Base-by-base conservation (phyloP, 2,329 filamentous ascomycete species). In the Trichoderma simmonsii region DNA sequence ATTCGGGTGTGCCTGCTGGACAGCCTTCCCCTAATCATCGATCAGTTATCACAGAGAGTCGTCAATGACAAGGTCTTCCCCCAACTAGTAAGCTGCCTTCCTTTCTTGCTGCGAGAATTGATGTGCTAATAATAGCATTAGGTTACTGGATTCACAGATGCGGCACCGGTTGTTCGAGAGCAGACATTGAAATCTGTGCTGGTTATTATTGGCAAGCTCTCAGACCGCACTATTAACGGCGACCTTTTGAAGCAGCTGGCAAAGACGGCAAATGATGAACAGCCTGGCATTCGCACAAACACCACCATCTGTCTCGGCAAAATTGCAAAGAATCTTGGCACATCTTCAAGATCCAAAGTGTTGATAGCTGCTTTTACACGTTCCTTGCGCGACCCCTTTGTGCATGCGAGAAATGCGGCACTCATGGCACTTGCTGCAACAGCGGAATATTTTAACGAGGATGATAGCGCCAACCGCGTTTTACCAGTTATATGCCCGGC, bases 61-160 rank as follows among this genome's bases (percentile, higher is more conserved):
- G 94, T 99, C 74, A 98, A 95, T 78, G 95, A 98, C 81, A 98
- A 95, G 81, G 97, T 99, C 74, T 99, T 98, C 78, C 96, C 96
- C 3, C 93, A 97, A 76, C 90, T 99, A 85, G 95, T 94, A 59
- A 21, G 72, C 14, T 15, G 11, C 32, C 21, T 34, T n/a, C 3
- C 9, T 15, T 15, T 9, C 24, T 15, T 21, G 3, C 56, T 54
- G 26, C 14, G 4, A 28, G 28, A 18, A 21, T 21, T 12, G 48
- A 28, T 36, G 59, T 14, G 30, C 79, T 84, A 73, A 83, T 74
- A 70, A 43, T 15, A 9, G 8, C 30, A 18, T 21, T 72, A 94
- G 92, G 89, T 95, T n/a, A 95, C 95, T 62, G 96, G 96, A 0
- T 99, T 99, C 79, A 95, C 94, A 4, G 96, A 99, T 77, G 81